Base-by-base conservation (phyloP, 1,284 basidiomycete species). In the Kwoniella shivajii region DNA sequence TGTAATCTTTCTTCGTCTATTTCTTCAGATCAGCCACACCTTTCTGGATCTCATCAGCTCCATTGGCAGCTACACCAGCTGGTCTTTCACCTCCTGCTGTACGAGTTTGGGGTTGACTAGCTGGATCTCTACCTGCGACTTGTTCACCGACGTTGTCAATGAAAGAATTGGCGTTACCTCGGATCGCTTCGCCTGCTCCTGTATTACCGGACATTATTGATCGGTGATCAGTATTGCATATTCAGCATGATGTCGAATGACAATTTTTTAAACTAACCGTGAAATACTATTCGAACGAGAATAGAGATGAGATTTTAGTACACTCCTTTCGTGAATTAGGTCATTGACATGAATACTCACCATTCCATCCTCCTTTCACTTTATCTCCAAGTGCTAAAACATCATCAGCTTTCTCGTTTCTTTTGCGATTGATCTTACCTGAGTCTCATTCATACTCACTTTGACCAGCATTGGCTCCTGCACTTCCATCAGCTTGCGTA, bases 161-260 rank as follows among this genome's bases (percentile, higher is more conserved):
- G 42, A 67, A 61, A 6, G 62, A 60, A 57, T 72, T 72, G 60
- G 69, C 55, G 49, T 66, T 69, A 37, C 70, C 68, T 33, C 68
- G 51, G 50, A 72, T 58, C 11, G 59, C 63, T 58, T 72, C 70
- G 22, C 70, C 70, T 4, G 67, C 58, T 31, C 68, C 70, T 65
- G 41, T n/a, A 33, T 45, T 22, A 34, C 4, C 4, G 26, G 18
- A 29, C 4, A 30, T 30, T 6, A 27, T 29, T 20, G 10, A 22
- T 36, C 9, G 10, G 16, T 6, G 24, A 29, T 9, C 24, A 30
- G 10, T 20, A 11, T 27, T 45, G 26, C 6, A 30, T 30, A 14
- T 24, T 27, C 26, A 45, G 43, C 5, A n/a, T 9, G 9, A 36
- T n/a, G n/a, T 9, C 33, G n/a, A 10, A 36, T 36, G 33, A 36